Conservation (phyloP, 768 basidiomycete genomes). For the Pisolithus orientalis region DNA sequence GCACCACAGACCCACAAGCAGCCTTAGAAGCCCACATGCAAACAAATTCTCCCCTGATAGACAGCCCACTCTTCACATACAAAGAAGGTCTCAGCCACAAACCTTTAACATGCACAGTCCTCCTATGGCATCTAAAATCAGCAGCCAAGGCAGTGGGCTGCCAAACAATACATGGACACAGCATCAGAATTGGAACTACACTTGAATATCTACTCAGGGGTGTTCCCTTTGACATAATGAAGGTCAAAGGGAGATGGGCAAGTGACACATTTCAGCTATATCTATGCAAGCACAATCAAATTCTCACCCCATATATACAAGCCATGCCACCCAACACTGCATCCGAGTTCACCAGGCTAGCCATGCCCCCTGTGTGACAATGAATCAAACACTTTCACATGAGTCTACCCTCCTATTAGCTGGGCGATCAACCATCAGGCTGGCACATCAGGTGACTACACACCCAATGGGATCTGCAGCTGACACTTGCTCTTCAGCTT, state of each 20-base stretch:
- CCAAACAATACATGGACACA: conserved; percentile 8
- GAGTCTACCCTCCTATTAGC: too few relatives aligned
- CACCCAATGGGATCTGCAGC: too few relatives aligned
- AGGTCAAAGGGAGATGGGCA: too few relatives aligned
- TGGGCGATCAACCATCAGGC: too few relatives aligned
- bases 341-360: neutral
- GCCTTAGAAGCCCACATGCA: too few relatives aligned
- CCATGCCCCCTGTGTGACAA: conserved; percentile 4
- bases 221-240: conserved; percentile 20
- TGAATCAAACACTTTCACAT: too few relatives aligned
- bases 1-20: too few relatives aligned
- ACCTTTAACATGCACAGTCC: conserved; percentile 18
- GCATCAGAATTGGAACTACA: conserved; percentile 25
- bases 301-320: too few relatives aligned
- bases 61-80: neutral
- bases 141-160: neutral
- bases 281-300: too few relatives aligned
- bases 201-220: conserved; percentile 34
- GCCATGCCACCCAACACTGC: neutral
- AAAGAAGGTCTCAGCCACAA: neutral
- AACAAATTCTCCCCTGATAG: neutral
- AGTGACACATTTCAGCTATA: too few relatives aligned
- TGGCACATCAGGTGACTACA: too few relatives aligned
- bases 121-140: neutral
- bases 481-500: too few relatives aligned